Conservation (phyloP, 352 stramenopile genomes). For the Pythium apleroticum region DNA sequence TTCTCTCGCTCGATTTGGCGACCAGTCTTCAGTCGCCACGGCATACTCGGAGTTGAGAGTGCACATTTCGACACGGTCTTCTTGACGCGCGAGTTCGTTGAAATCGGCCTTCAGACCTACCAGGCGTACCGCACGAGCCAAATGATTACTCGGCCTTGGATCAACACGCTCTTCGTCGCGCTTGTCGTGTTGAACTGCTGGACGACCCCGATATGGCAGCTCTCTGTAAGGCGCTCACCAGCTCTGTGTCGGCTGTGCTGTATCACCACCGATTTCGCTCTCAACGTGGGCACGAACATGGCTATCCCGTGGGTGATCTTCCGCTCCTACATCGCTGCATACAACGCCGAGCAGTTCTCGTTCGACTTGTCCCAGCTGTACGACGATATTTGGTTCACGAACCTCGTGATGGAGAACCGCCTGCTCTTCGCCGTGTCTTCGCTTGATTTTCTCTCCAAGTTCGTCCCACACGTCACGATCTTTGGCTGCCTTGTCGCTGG, state of each 20-base stretch:
- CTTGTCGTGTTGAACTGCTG: slow-evolving; percentile 30
- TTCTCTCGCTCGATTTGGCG: neutral
- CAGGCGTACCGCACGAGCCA: slow-evolving; percentile 6
- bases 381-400: slow-evolving; percentile 37
- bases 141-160: slow-evolving; percentile 13
- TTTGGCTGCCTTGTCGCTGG: neutral
- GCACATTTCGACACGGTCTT: slow-evolving; percentile 16
- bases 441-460: slow-evolving; percentile 16
- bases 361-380: slow-evolving; percentile 38
- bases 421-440: slow-evolving; percentile 26
- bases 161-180: slow-evolving; percentile 26
- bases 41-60: slow-evolving; percentile 21
- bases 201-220: slow-evolving; percentile 26
- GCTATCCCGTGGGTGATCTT: slow-evolving; percentile 34
- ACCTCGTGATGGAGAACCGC: slow-evolving; percentile 44
- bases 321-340: slow-evolving; percentile 27
- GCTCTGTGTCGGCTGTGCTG: slow-evolving; percentile 20
- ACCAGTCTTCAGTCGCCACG: slow-evolving; percentile 8
- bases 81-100: slow-evolving; percentile 10
- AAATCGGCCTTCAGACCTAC: slow-evolving; percentile 12
- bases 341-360: slow-evolving; percentile 27
- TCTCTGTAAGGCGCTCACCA: neutral
- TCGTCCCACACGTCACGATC: slow-evolving; percentile 20
- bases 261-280: slow-evolving; percentile 18
- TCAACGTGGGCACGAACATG: slow-evolving; percentile 28